Conservation (phyloP, 2,329 filamentous ascomycete genomes). For the Venturia oleaginea region DNA sequence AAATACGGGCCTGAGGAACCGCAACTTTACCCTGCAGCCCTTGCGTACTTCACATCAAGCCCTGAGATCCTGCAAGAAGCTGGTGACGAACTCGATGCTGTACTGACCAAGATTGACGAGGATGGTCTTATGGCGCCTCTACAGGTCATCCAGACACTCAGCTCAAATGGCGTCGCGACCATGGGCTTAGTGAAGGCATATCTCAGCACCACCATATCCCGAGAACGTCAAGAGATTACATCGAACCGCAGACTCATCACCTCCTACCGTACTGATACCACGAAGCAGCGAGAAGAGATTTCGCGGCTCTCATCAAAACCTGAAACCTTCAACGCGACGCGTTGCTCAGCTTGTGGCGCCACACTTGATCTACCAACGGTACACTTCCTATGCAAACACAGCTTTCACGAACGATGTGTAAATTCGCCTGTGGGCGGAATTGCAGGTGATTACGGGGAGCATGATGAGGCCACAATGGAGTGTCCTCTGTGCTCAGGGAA, state of each 20-base stretch:
- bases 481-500: conserved; percentile 78
- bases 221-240: conserved; percentile 76
- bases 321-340: conserved; percentile 79
- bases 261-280: conserved; percentile 77
- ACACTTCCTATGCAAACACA: conserved; percentile 95
- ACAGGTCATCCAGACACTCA: conserved; percentile 90
- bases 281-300: conserved; percentile 69
- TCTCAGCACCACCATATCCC: conserved; percentile 76
- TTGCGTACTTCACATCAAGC: conserved; percentile 88
- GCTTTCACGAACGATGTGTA: conserved; percentile 87
- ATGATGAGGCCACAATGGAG: conserved; percentile 55
- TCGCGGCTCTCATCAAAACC: conserved; percentile 69
- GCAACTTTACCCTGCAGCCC: conserved; percentile 81
- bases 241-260: conserved; percentile 70
- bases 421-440: conserved; percentile 39
- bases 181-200: conserved; percentile 98
- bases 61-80: conserved; percentile 74
- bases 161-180: conserved; percentile 71
- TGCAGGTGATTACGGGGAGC: conserved; percentile 40
- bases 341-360: conserved; percentile 73
- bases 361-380: conserved; percentile 80
- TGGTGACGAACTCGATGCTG: conserved; percentile 68
- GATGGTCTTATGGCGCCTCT: conserved; percentile 91
- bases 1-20: conserved; percentile 92
- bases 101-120: conserved; percentile 78